A percentile compares a stretch with the other conserved stretches of the same genome.
phyloP scores from a whole-genome alignment of 148 eudicot genomes.

The Silene uniflora region DNA sequence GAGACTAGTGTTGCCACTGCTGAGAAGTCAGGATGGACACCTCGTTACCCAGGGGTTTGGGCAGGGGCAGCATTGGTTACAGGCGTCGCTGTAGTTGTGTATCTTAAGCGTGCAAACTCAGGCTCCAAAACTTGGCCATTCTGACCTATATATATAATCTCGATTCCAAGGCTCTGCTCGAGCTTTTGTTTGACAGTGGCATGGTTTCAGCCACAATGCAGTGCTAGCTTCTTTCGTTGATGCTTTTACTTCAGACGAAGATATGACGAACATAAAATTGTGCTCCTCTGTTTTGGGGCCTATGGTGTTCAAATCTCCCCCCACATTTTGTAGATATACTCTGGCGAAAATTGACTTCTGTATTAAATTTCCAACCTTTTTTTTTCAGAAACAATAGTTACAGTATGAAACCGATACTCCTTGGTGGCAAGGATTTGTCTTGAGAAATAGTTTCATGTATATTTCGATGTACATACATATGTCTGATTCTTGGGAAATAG shows the following conservation, averaged over 20 bases:
- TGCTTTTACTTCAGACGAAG: constrained; percentile 1
- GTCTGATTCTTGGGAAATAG: too few relatives aligned
- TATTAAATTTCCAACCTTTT: too few relatives aligned
- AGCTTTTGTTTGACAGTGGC: constrained; percentile 9
- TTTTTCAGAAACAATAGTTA: not conserved
- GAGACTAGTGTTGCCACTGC: constrained; percentile 25
- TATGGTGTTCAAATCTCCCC: not conserved
- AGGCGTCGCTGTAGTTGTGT: constrained; percentile 55
- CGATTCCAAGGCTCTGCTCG: constrained; percentile 13
- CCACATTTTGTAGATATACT: constrained; percentile 25
- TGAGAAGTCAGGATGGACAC: constrained; percentile 36
- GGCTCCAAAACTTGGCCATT: constrained; percentile 10
- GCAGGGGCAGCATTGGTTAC: constrained; percentile 65
- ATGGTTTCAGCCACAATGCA: constrained; percentile 13
- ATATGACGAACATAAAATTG: constrained; percentile 9
- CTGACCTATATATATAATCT: constrained; percentile 6
- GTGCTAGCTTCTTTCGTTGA: constrained; percentile 8
- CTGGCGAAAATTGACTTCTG: not conserved
- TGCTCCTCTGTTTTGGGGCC: constrained; percentile 1
- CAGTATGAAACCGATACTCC: too few relatives aligned
- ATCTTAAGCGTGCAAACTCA: constrained; percentile 46
- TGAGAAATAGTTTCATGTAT: not conserved
- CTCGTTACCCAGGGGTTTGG: constrained; percentile 49
- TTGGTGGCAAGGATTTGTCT: not conserved
- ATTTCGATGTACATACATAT: not conserved